Base-by-base conservation (phyloP, 1,284 basidiomycete species). In the Termitomyces sp. region DNA sequence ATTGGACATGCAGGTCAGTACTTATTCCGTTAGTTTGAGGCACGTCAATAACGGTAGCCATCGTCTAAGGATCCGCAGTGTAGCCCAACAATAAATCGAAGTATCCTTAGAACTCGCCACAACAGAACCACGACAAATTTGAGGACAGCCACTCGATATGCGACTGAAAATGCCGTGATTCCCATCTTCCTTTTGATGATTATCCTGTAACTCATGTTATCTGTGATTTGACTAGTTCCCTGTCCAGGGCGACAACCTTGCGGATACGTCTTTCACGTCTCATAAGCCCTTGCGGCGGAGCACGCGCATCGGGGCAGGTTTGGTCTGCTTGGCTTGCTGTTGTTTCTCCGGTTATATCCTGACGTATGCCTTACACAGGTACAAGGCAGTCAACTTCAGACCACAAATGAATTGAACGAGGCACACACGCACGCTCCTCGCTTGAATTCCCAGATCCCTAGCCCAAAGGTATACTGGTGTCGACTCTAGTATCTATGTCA, bases 241-340 rank as follows among this genome's bases (percentile, higher is more conserved):
- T 34, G 15, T 24, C 2, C 21, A 36, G 10, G 24, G 10, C 2
- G 47, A 38, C 34, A 28, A 3, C 13, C 13, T 33, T 42, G 12
- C 10, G 51, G 59, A 63, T 49, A 30, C n/a, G n/a, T 45, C 50
- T 3, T 13, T 31, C 41, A 6, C 46, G 30, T 39, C 15, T 24
- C 26, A 31, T 9, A 45, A 38, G 10, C 50, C 54, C 17, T 41
- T 54, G 31, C 45, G 53, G 8, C 44, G 56, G 33, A 54, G 40
- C 15, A 45, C 9, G 26, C 45, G 53, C 8, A 57, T 57, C 15
- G 39, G 17, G 19, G 36, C 42, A 31, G 44, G 43, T 17, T 24
- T 33, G 40, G 46, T 48, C 0, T 4, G 50, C 5, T 33, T 28
- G 9, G 13, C 6, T 49, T 13, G 5, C 10, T 10, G 8, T 3